Percentiles rank a stretch among this genome's conserved stretches.
Conservation (phyloP, 2,329 filamentous ascomycete genomes). For the Nemania sp. region DNA sequence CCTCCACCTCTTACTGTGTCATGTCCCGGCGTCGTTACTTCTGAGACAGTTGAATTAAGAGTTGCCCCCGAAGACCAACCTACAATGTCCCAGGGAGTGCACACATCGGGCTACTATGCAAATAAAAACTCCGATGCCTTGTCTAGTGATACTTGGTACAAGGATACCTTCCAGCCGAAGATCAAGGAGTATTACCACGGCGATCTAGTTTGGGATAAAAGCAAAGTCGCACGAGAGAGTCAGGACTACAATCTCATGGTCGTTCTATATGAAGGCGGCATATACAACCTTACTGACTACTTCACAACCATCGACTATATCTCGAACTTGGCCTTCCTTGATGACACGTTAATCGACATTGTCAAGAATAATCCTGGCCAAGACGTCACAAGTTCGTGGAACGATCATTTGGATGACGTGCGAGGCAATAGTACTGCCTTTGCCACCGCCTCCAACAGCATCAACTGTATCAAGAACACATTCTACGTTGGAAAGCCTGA, state of each 20-base stretch:
- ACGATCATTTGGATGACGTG: slow-evolving; percentile 62
- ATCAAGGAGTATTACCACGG: slow-evolving; percentile 92
- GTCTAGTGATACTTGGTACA: slow-evolving; percentile 80
- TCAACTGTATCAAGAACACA: slow-evolving; percentile 83
- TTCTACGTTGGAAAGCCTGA: slow-evolving; percentile 88
- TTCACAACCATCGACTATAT: slow-evolving; percentile 77
- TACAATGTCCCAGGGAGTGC: slow-evolving; percentile 66
- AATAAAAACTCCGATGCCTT: slow-evolving; percentile 69
- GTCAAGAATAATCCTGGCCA: slow-evolving; percentile 81
- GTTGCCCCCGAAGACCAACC: slow-evolving; percentile 61
- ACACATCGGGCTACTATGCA: slow-evolving; percentile 75
- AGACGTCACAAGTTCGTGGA: slow-evolving; percentile 78
- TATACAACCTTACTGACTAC: slow-evolving; percentile 95
- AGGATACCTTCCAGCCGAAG: slow-evolving; percentile 75
- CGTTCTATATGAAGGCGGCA: slow-evolving; percentile 78
- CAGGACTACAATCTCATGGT: slow-evolving; percentile 76
- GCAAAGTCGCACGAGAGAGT: slow-evolving; percentile 73
- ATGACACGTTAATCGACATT: slow-evolving; percentile 72
- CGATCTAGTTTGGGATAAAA: slow-evolving; percentile 77
- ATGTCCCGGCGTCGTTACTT: slow-evolving; percentile 78
- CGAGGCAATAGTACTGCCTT: slow-evolving; percentile 64
- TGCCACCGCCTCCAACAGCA: slow-evolving; percentile 69
- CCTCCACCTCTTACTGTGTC: slow-evolving; percentile 77
- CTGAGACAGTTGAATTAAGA: slow-evolving; percentile 65
- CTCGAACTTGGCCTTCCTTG: slow-evolving; percentile 75